These are phyloP conservation scores for Teratosphaeriaceae sp. DNA, from an alignment of 2,329 filamentous ascomycete genomes.

Conservation along the genomic window DNA sequence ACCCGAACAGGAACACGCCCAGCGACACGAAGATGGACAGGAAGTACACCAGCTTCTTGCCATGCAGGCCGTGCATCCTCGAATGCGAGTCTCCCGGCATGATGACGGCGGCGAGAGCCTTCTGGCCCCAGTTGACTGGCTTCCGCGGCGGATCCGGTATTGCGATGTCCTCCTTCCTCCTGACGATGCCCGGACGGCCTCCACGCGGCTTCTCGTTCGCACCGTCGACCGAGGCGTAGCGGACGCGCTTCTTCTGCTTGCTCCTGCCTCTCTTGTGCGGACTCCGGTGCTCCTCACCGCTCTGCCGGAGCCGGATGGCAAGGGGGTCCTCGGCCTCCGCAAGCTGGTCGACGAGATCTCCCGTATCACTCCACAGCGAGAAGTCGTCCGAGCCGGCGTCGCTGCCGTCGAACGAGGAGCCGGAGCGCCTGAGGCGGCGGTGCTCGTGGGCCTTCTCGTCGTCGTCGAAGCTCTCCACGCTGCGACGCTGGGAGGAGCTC, in stretches of 20 bases:
- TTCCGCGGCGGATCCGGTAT: constrained; percentile 64
- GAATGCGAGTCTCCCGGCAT: constrained; percentile 61
- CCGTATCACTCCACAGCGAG: constrained; percentile 87
- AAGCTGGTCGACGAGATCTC: constrained; percentile 88
- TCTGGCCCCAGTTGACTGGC: constrained; percentile 59
- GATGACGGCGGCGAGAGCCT: constrained; percentile 77
- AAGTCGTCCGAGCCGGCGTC: constrained; percentile 57
- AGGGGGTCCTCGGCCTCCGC: constrained; percentile 77
- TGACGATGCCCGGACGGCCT: constrained; percentile 35
- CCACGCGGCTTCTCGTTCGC: constrained; percentile 29
- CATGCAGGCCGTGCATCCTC: constrained; percentile 85
- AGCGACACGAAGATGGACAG: constrained; percentile 41
- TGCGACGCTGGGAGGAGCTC: constrained; percentile 35
- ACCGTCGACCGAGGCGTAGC: background rate
- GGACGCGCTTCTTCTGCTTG: constrained; percentile 33
- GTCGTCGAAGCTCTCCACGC: constrained; percentile 29
- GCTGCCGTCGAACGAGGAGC: constrained; percentile 16
- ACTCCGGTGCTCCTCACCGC: constrained; percentile 47
- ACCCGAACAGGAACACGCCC: constrained; percentile 78
- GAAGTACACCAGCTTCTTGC: constrained; percentile 83
- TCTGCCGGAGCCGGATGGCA: constrained; percentile 60
- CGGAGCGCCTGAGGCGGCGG: constrained; percentile 37
- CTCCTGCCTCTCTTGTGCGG: constrained; percentile 40
- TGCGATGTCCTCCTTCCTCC: constrained; percentile 66
- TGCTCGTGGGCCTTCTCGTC: constrained; percentile 46